These are phyloP conservation scores for Allium cepa DNA, from an alignment of 106 monocot species.

Conservation along the genomic window DNA sequence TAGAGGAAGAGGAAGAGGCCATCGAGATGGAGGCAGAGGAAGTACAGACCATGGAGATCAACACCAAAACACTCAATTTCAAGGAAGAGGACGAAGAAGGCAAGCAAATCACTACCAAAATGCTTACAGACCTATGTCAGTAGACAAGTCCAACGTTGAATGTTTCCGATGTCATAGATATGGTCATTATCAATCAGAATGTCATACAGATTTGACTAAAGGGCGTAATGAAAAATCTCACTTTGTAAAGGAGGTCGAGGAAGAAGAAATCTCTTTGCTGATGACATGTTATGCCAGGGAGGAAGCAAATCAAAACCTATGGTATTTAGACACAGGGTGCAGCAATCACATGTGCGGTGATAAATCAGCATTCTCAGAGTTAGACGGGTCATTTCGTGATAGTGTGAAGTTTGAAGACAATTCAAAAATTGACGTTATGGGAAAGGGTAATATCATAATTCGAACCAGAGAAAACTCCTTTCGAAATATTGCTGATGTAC, in stretches of 20 bases:
- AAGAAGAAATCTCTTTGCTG: slow-evolving; percentile 1
- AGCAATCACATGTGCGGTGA: slow-evolving; percentile 6
- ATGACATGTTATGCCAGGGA: background rate
- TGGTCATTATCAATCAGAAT: slow-evolving; percentile 3
- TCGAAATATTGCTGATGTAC: slow-evolving; percentile 10
- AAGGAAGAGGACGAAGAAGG: background rate
- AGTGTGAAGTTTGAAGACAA: slow-evolving; percentile 12
- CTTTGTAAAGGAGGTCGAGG: background rate
- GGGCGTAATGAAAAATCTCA: background rate
- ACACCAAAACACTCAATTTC: background rate
- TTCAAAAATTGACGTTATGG: slow-evolving; percentile 9
- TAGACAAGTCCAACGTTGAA: background rate
- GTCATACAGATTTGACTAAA: background rate
- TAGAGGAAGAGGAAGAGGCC: too few species aligned
- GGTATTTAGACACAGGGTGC: slow-evolving; percentile 15
- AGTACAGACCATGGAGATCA: background rate
- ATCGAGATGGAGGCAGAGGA: background rate
- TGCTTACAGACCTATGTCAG: background rate
- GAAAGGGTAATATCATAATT: slow-evolving; percentile 4
- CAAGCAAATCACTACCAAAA: background rate
- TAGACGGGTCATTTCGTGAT: slow-evolving; percentile 15
- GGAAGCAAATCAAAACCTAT: background rate
- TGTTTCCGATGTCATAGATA: background rate
- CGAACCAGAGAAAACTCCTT: slow-evolving; percentile 4
- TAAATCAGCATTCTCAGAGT: slow-evolving; percentile 12